These are phyloP conservation scores for Penicillium digitatum DNA, from an alignment of 2,329 filamentous ascomycete species.

Conservation along the genomic window DNA sequence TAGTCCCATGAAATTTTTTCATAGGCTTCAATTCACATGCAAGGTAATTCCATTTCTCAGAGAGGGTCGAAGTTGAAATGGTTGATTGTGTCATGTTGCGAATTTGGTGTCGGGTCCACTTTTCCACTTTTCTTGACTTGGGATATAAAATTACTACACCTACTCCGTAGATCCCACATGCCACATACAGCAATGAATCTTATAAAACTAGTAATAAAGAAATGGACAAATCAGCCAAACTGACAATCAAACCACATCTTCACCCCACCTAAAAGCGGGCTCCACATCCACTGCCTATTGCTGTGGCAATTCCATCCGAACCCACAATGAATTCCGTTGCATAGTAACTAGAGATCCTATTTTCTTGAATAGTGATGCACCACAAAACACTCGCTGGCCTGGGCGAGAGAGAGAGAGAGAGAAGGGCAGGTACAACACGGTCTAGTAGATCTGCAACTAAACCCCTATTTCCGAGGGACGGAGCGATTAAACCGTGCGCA, in stretches of 20 bases:
- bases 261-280: neutral
- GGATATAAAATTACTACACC: neutral
- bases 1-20: neutral
- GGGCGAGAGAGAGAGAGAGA: neutral
- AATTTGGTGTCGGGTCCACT: neutral
- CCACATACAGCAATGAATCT: neutral
- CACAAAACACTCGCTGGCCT: slow-evolving; percentile 7
- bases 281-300: slow-evolving; percentile 4
- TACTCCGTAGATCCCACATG: neutral
- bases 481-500: neutral
- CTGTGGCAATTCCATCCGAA: neutral
- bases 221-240: neutral
- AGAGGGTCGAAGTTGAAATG: neutral
- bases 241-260: slow-evolving; percentile 6
- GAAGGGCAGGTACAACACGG: neutral
- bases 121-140: neutral
- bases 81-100: neutral
- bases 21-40: neutral
- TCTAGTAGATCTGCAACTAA: slow-evolving; percentile 1
- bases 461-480: neutral
- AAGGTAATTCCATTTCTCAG: neutral
- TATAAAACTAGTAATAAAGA: neutral
- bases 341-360: neutral
- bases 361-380: neutral
- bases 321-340: neutral